Evolutionary conservation across 2,329 filamentous ascomycete genomes (phyloP).

Genomic region (Phaeosphaeria sp.): DNA sequence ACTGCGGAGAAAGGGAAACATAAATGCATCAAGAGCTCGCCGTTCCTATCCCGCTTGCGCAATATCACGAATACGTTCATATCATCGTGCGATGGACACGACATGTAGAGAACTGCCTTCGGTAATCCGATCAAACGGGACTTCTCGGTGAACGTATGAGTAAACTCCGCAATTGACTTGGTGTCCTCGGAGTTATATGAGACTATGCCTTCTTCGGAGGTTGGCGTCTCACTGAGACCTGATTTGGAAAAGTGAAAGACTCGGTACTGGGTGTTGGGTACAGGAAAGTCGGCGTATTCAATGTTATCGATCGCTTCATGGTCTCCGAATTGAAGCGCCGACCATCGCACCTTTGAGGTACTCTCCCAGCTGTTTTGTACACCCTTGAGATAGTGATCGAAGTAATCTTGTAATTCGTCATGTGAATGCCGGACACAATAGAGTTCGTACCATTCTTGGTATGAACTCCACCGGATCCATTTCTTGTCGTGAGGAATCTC

Average conservation of each 20-base stretch:
- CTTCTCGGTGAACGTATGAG: conserved; percentile 40
- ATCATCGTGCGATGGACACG: conserved; percentile 52
- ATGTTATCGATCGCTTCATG: conserved; percentile 23
- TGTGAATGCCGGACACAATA: conserved; percentile 17
- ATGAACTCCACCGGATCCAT: conserved; percentile 27
- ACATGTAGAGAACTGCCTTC: conserved; percentile 58
- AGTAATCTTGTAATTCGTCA: conserved; percentile 45
- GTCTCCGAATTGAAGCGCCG: conserved; percentile 41
- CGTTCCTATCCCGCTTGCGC: conserved; percentile 53
- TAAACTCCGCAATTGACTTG: conserved; percentile 21
- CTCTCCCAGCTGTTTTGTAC: conserved; percentile 56
- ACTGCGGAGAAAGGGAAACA: conserved; percentile 52
- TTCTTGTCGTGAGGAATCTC: conserved; percentile 24
- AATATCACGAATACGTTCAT: conserved; percentile 54
- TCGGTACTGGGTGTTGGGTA: conserved; percentile 21
- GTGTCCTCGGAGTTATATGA: conserved; percentile 25
- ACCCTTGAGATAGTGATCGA: conserved; percentile 55
- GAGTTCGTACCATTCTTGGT: conserved; percentile 31
- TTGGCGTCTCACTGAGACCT: conserved; percentile 6
- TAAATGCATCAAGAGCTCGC: conserved; percentile 52
- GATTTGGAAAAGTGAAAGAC: conserved; percentile 15
- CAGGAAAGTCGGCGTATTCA: conserved; percentile 20
- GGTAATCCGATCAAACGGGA: conserved; percentile 55
- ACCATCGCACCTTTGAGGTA: conserved; percentile 54
- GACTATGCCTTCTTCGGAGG: conserved; percentile 4